A percentile compares a stretch with the other conserved stretches of the same genome.
phyloP scores from a whole-genome alignment of 257 asterid genomes.

The Avicennia marina region DNA sequence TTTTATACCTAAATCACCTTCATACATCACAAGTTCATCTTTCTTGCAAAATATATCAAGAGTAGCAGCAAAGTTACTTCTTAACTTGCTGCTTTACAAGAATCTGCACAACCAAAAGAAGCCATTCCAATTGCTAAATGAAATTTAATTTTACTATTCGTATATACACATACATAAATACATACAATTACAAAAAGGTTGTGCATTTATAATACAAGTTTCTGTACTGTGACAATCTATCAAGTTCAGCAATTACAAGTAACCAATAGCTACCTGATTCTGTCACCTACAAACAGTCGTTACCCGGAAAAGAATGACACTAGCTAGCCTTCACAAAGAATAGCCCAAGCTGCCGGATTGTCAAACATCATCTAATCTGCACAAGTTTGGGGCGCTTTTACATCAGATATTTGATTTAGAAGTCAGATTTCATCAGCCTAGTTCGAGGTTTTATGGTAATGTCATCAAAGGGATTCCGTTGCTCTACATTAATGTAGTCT shows the following conservation, averaged over 20 bases:
- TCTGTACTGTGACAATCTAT: neutral
- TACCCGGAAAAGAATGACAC: neutral
- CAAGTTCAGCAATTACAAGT: neutral
- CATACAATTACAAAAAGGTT: neutral
- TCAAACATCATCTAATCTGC: neutral
- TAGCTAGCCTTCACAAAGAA: neutral
- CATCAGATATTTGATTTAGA: slow-evolving; percentile 18
- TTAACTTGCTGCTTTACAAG: too few species aligned
- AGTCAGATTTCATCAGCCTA: slow-evolving; percentile 38
- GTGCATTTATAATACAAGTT: neutral
- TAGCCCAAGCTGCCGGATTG: neutral
- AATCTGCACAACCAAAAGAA: neutral
- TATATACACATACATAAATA: neutral
- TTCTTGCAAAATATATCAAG: too few species aligned
- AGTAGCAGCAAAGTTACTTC: too few species aligned
- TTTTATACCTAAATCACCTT: too few species aligned
- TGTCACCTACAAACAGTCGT: neutral
- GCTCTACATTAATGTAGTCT: slow-evolving; percentile 54
- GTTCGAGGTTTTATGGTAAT: slow-evolving; percentile 33
- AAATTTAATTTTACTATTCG: neutral
- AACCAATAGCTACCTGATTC: neutral
- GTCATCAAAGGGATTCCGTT: slow-evolving; percentile 33
- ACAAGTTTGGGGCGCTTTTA: neutral
- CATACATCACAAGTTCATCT: too few species aligned
- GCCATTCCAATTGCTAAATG: neutral